Percentiles rank a stretch among this genome's conserved stretches.
These are phyloP conservation scores for Hypomyces rosellus DNA, from an alignment of 2,329 filamentous ascomycete genomes.

Conservation along the genomic window DNA sequence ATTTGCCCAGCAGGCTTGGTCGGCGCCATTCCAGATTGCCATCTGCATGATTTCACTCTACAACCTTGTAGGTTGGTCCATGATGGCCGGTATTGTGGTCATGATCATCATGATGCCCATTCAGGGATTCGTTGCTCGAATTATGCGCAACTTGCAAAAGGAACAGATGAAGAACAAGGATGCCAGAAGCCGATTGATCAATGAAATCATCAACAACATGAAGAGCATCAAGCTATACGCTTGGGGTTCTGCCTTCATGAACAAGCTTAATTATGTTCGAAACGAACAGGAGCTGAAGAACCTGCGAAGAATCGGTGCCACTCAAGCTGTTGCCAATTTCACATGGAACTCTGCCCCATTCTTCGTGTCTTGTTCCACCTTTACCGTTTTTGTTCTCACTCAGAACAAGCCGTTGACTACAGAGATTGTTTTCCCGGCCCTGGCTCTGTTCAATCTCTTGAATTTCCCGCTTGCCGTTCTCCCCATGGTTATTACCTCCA, in stretches of 20 bases:
- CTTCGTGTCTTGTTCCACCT: slow-evolving; percentile 93
- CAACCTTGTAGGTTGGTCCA: slow-evolving; percentile 87
- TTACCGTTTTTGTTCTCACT: slow-evolving; percentile 87
- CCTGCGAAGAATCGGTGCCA: slow-evolving; percentile 88
- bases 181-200: slow-evolving; percentile 83
- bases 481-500: slow-evolving; percentile 95
- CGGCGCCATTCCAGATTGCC: slow-evolving; percentile 90
- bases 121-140: slow-evolving; percentile 82
- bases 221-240: slow-evolving; percentile 99
- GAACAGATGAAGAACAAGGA: slow-evolving; percentile 99
- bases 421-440: slow-evolving; percentile 89
- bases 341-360: slow-evolving; percentile 98
- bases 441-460: slow-evolving; percentile 83
- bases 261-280: slow-evolving; percentile 89
- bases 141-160: slow-evolving; percentile 95
- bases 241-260: slow-evolving; percentile 96
- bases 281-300: slow-evolving; percentile 96
- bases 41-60: slow-evolving; percentile 96
- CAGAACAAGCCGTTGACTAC: slow-evolving; percentile 76
- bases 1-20: slow-evolving; percentile 93
- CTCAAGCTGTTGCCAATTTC: slow-evolving; percentile 91
- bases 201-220: slow-evolving; percentile 98
- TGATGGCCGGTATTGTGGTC: slow-evolving; percentile 88
- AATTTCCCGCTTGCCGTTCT: slow-evolving; percentile 91
- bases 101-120: slow-evolving; percentile 98